Evolutionary conservation across 2,329 filamentous ascomycete species (phyloP).

Genomic region (Elsinoe australis): DNA sequence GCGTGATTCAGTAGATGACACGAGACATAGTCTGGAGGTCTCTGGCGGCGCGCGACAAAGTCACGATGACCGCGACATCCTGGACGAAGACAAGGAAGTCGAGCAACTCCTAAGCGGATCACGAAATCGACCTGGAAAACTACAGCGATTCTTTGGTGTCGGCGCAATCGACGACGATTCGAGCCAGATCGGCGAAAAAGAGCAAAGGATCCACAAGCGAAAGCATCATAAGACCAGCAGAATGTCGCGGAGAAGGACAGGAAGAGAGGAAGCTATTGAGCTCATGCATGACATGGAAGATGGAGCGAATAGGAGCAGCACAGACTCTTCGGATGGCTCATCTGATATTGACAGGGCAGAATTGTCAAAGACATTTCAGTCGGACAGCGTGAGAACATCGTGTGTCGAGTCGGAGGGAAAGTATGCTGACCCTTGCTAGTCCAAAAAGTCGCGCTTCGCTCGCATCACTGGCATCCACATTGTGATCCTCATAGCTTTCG

Average conservation of each 20-base stretch:
- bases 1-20: constrained; percentile 6
- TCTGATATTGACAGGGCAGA: constrained; percentile 43
- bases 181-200: constrained; percentile 26
- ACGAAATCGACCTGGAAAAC: constrained; percentile 21
- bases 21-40: constrained; percentile 8
- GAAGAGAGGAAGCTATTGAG: constrained; percentile 60
- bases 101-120: constrained; percentile 35
- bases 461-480: constrained; percentile 36
- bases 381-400: constrained; percentile 30
- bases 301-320: constrained; percentile 59
- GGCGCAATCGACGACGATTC: constrained; percentile 20
- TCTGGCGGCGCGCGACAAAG: background rate
- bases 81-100: constrained; percentile 42
- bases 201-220: constrained; percentile 29
- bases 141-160: constrained; percentile 26
- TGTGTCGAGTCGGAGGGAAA: no score
- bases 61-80: constrained; percentile 32
- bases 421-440: constrained; percentile 25
- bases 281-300: constrained; percentile 90
- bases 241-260: constrained; percentile 37
- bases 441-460: constrained; percentile 29
- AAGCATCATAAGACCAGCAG: constrained; percentile 25
- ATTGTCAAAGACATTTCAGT: constrained; percentile 44
- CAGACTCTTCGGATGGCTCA: constrained; percentile 43
- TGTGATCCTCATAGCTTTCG: constrained; percentile 46